Percentiles rank a stretch among this genome's conserved stretches.
Evolutionary conservation across 2,329 filamentous ascomycete genomes (phyloP).

Genomic region (Penicillium rolfsii): DNA sequence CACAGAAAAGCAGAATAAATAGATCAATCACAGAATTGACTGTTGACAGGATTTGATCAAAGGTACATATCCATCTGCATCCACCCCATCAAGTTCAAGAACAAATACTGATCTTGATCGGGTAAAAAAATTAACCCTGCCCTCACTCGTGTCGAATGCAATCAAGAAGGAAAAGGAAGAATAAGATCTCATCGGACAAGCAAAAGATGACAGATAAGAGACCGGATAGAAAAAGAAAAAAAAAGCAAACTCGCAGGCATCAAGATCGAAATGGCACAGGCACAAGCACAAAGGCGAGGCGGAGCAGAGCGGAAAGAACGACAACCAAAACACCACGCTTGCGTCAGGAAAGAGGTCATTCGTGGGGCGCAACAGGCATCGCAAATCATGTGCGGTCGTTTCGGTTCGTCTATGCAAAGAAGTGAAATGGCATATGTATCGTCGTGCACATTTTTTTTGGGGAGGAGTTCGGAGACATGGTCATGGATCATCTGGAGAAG

Average conservation of each 20-base stretch:
- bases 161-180: not conserved
- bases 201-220: not conserved
- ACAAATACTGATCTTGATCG: not conserved
- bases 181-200: not conserved
- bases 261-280: constrained; percentile 1
- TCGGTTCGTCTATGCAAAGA: constrained; percentile 32
- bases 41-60: not conserved
- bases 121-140: not conserved
- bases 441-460: constrained; percentile 27
- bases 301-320: constrained; percentile 18
- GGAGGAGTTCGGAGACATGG: constrained; percentile 10
- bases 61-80: too few species aligned
- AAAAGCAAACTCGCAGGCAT: constrained; percentile 5
- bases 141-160: not conserved
- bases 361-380: constrained; percentile 17
- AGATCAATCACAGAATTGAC: not conserved
- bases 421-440: constrained; percentile 27
- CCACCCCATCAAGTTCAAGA: not conserved
- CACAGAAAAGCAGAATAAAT: not conserved
- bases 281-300: constrained; percentile 18
- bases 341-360: constrained; percentile 23
- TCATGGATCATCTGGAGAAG: not conserved
- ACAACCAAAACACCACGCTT: constrained; percentile 33
- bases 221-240: not conserved
- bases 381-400: constrained; percentile 30